Percentiles rank a stretch among this genome's conserved stretches.
Evolutionary conservation across 345 rosid species (phyloP).

Genomic region (Nephelium lappaceum): DNA sequence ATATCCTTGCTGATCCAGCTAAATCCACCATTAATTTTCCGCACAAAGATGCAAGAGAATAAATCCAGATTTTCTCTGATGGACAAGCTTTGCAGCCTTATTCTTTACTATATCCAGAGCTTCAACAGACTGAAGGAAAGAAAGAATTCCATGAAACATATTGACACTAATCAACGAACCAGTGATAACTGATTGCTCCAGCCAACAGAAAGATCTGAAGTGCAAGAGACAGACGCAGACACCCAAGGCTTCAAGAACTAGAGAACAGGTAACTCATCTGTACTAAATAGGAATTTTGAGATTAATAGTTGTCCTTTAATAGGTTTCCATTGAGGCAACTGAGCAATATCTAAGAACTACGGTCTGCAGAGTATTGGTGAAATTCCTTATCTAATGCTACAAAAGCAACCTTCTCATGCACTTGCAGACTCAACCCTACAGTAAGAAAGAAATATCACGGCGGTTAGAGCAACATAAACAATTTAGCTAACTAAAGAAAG

Average conservation of each 20-base stretch:
- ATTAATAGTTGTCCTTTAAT: conserved; percentile 35
- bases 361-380: conserved; percentile 32
- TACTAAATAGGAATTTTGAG: conserved; percentile 32
- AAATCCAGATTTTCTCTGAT: conserved; percentile 34
- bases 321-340: conserved; percentile 37
- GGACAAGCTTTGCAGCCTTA: conserved; percentile 55
- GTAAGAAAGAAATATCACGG: conserved; percentile 16
- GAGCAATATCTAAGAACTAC: conserved; percentile 31
- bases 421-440: conserved; percentile 67
- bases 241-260: conserved; percentile 42
- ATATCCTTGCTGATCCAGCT: conserved; percentile 36
- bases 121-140: conserved; percentile 35
- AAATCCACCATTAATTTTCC: conserved; percentile 41
- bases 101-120: conserved; percentile 47
- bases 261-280: conserved; percentile 37
- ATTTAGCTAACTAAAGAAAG: neutral
- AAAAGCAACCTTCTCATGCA: conserved; percentile 39
- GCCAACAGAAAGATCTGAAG: conserved; percentile 36
- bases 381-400: conserved; percentile 40
- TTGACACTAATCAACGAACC: conserved; percentile 32
- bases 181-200: conserved; percentile 35
- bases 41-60: conserved; percentile 23
- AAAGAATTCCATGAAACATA: conserved; percentile 44
- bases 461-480: conserved; percentile 11
- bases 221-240: conserved; percentile 39